Percentiles rank a stretch among this genome's conserved stretches.
Evolutionary conservation across 2,329 filamentous ascomycete genomes (phyloP).

Genomic region (Alternaria sp.): DNA sequence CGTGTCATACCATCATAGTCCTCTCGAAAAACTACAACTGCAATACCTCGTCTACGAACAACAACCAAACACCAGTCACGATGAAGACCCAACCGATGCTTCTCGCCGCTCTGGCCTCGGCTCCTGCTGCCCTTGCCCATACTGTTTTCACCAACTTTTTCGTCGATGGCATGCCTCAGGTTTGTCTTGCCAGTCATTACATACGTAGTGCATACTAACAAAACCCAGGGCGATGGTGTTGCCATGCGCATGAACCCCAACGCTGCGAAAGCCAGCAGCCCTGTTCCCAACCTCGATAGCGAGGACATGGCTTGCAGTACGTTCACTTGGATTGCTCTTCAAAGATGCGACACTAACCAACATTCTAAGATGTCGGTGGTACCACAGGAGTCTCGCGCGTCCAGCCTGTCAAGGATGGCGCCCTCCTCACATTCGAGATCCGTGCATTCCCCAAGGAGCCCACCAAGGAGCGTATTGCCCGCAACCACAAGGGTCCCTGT

Average conservation of each 20-base stretch:
- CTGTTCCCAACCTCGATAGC: slow-evolving; percentile 66
- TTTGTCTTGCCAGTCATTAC: slow-evolving; percentile 20
- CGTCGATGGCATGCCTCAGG: slow-evolving; percentile 45
- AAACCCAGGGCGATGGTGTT: slow-evolving; percentile 70
- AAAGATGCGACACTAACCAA: slow-evolving; percentile 21
- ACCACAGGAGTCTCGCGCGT: slow-evolving; percentile 59
- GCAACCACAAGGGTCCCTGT: slow-evolving; percentile 72
- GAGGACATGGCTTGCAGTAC: slow-evolving; percentile 75
- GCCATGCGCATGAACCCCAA: slow-evolving; percentile 73
- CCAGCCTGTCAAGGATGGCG: slow-evolving; percentile 59
- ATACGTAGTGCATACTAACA: slow-evolving; percentile 29
- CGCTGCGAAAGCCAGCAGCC: slow-evolving; percentile 62
- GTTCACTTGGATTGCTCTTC: slow-evolving; percentile 30
- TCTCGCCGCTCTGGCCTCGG: slow-evolving; percentile 45
- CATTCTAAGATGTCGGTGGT: slow-evolving; percentile 56
- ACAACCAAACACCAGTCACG: slow-evolving; percentile 17
- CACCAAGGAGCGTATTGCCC: slow-evolving; percentile 65
- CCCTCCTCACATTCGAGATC: slow-evolving; percentile 72
- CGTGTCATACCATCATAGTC: slow-evolving; percentile 34
- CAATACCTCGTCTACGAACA: slow-evolving; percentile 10
- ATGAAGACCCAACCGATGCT: slow-evolving; percentile 50
- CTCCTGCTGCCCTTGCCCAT: slow-evolving; percentile 46
- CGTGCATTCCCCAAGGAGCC: slow-evolving; percentile 67
- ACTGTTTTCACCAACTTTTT: slow-evolving; percentile 50
- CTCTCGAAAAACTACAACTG: background rate